Percentiles rank a stretch among this genome's conserved stretches.
Evolutionary conservation across 192 early-diverging fungal species (phyloP).

Genomic region (Coemansia sp.): DNA sequence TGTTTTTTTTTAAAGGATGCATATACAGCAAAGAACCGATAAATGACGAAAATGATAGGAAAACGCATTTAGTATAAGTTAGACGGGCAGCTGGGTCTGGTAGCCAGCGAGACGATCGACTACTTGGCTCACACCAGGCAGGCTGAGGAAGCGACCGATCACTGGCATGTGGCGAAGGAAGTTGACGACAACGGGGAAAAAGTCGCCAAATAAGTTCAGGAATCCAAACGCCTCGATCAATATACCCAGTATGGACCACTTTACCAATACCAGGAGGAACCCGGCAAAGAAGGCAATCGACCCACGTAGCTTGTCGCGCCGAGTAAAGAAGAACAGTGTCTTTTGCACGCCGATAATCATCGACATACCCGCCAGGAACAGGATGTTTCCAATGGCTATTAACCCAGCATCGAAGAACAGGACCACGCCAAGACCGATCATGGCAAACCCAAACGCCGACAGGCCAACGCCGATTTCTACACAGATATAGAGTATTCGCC

Average conservation of each 20-base stretch:
- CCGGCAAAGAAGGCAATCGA: conserved; percentile 89
- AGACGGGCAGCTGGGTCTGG: conserved; percentile 51
- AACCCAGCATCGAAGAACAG: conserved; percentile 95
- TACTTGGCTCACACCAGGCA: conserved; percentile 81
- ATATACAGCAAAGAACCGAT: conserved; percentile 8
- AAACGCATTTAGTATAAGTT: neutral
- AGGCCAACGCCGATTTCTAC: conserved; percentile 91
- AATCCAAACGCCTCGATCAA: conserved; percentile 91
- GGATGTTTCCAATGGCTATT: conserved; percentile 93
- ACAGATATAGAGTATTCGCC: neutral
- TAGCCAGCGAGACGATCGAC: conserved; percentile 47
- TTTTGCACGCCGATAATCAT: conserved; percentile 87
- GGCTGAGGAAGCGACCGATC: conserved; percentile 84
- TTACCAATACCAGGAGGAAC: conserved; percentile 84
- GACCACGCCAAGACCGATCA: conserved; percentile 92
- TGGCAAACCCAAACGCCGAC: conserved; percentile 88
- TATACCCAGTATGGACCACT: conserved; percentile 90
- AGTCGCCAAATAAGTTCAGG: conserved; percentile 98
- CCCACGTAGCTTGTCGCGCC: conserved; percentile 85
- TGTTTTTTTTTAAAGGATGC: neutral
- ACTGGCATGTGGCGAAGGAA: conserved; percentile 88
- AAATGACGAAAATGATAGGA: neutral
- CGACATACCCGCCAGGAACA: conserved; percentile 88
- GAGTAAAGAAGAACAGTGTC: conserved; percentile 77
- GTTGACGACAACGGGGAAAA: conserved; percentile 89